A percentile compares a stretch with the other conserved stretches of the same genome.
Conservation (phyloP, 1,139 yeast genomes). For the Debaryomycetaceae sp. region DNA sequence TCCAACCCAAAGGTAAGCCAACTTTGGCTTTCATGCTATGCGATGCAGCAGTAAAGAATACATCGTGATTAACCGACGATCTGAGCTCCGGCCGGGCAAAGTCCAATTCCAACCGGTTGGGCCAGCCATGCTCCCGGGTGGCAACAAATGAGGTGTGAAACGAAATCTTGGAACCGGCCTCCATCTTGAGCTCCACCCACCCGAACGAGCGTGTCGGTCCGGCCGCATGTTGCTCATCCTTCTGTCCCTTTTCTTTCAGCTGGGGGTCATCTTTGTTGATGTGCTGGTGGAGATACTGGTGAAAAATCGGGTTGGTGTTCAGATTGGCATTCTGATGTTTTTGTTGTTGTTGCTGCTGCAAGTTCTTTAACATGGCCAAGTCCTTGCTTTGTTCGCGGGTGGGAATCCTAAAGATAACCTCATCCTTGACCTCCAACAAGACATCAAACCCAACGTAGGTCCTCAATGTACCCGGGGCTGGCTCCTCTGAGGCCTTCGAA, state of each 20-base stretch:
- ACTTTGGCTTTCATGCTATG: constrained; percentile 56
- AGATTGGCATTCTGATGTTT: constrained; percentile 1
- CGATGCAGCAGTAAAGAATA: constrained; percentile 59
- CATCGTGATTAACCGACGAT: constrained; percentile 85
- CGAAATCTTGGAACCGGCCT: constrained; percentile 47
- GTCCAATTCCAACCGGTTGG: constrained; percentile 46
- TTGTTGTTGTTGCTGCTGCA: constrained; percentile 4
- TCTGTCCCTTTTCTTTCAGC: constrained; percentile 1
- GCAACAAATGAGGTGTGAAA: constrained; percentile 52
- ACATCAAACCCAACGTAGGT: constrained; percentile 54
- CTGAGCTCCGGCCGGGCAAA: constrained; percentile 61
- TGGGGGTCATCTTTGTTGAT: background rate
- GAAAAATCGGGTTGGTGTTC: background rate
- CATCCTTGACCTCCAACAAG: constrained; percentile 55
- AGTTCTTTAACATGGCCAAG: constrained; percentile 7
- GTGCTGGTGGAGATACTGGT: constrained; percentile 1
- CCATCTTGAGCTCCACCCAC: constrained; percentile 77
- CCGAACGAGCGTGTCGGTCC: constrained; percentile 61
- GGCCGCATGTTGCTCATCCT: background rate
- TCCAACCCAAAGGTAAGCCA: constrained; percentile 77
- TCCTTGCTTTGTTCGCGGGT: constrained; percentile 83
- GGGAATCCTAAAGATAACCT: constrained; percentile 70
- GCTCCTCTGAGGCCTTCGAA: constrained; percentile 37
- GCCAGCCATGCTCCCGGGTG: constrained; percentile 50
- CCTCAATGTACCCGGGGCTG: constrained; percentile 49